These are phyloP conservation scores for Linnemannia schmuckeri DNA, from an alignment of 192 early-diverging fungal species.

Conservation along the genomic window DNA sequence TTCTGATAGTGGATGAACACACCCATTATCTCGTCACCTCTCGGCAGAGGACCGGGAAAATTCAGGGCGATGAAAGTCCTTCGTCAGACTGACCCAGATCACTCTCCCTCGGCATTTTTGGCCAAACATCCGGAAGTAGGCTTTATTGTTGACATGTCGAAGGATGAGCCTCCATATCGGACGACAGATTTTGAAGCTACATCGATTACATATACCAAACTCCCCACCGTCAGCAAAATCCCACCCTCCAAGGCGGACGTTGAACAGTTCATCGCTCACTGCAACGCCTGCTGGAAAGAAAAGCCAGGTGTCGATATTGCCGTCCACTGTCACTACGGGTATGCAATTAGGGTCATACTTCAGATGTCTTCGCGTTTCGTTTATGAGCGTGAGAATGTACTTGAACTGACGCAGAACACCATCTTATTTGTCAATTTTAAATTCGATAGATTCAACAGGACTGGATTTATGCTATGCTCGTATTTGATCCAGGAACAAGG, in stretches of 20 bases:
- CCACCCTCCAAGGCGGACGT: conserved; percentile 64
- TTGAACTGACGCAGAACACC: background rate
- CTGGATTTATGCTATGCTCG: conserved; percentile 69
- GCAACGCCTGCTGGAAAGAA: conserved; percentile 58
- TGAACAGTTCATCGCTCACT: conserved; percentile 55
- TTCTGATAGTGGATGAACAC: conserved; percentile 61
- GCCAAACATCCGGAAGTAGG: conserved; percentile 66
- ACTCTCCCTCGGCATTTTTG: conserved; percentile 63
- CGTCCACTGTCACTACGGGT: conserved; percentile 74
- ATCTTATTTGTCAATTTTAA: background rate
- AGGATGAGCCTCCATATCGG: conserved; percentile 64
- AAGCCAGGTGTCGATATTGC: conserved; percentile 66
- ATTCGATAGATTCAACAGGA: conserved; percentile 63
- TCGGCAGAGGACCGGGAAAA: conserved; percentile 48
- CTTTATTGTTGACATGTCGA: conserved; percentile 68
- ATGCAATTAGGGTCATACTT: background rate
- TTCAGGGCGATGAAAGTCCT: conserved; percentile 72
- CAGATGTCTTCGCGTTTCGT: background rate
- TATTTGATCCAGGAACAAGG: conserved; percentile 65
- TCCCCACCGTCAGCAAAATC: conserved; percentile 65
- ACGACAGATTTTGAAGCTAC: conserved; percentile 68
- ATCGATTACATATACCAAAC: conserved; percentile 63
- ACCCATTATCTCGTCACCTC: conserved; percentile 57
- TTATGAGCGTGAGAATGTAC: background rate
- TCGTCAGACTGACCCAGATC: conserved; percentile 67